Evolutionary conservation across 352 stramenopile species (phyloP).

Genomic region (Pythium rhizo-oryzae): DNA sequence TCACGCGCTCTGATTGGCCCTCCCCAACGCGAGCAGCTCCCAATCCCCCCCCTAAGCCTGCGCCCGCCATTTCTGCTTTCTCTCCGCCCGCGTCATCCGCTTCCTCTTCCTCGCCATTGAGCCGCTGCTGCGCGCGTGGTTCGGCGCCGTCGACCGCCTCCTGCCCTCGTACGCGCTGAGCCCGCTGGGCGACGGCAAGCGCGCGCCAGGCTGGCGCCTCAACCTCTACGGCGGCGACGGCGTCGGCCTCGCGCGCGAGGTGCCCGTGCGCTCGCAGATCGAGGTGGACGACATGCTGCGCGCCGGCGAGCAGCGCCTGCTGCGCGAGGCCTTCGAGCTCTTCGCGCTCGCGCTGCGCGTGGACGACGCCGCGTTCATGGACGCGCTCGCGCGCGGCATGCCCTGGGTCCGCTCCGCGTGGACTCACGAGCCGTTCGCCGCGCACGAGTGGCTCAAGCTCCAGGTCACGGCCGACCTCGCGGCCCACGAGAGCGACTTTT

Average conservation of each 20-base stretch:
- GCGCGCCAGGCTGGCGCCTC: background rate
- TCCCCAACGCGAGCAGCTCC: too few relatives aligned
- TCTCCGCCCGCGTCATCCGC: background rate
- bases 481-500: background rate
- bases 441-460: background rate
- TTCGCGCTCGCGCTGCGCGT: background rate
- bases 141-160: background rate
- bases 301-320: background rate
- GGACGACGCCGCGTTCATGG: background rate
- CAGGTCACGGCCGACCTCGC: background rate
- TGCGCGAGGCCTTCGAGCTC: conserved; percentile 9
- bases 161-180: background rate
- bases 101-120: background rate
- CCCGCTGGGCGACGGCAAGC: background rate
- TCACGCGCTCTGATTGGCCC: too few relatives aligned
- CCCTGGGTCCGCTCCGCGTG: background rate
- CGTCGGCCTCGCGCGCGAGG: background rate
- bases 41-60: too few relatives aligned
- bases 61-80: too few relatives aligned
- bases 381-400: background rate
- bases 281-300: background rate
- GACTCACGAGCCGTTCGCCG: conserved; percentile 1
- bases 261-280: conserved; percentile 3
- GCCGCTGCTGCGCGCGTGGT: conserved; percentile 4
- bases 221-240: conserved; percentile 2